Evolutionary conservation across 2,329 filamentous ascomycete species (phyloP).

Genomic region (Tolypocladium amazonense): DNA sequence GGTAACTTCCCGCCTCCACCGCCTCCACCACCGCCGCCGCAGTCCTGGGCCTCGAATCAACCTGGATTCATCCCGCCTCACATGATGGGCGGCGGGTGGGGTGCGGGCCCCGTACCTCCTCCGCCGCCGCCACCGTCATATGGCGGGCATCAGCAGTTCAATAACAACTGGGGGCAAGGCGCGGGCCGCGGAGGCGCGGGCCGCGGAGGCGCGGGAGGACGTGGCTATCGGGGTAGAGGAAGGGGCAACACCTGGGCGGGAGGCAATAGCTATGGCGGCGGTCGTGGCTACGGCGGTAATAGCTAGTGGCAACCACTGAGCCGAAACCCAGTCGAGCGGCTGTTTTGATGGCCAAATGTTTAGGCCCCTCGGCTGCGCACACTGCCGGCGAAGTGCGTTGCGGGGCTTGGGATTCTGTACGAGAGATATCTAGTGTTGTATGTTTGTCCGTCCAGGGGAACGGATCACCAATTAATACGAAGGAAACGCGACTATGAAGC

Average conservation of each 20-base stretch:
- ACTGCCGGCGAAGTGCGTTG: background rate
- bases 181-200: conserved; percentile 16
- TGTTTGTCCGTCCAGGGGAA: background rate
- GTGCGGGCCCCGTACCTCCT: background rate
- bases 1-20: conserved; percentile 30
- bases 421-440: background rate
- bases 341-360: background rate
- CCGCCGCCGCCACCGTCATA: conserved; percentile 9
- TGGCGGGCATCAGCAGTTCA: conserved; percentile 4
- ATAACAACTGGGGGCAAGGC: conserved; percentile 13
- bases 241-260: conserved; percentile 8
- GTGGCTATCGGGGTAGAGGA: conserved; percentile 17
- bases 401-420: background rate
- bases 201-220: conserved; percentile 16
- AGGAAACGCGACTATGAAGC: background rate
- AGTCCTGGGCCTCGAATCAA: conserved; percentile 17
- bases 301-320: background rate
- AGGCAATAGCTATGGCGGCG: conserved; percentile 1
- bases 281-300: background rate
- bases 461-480: background rate
- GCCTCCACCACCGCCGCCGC: conserved; percentile 17
- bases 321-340: background rate
- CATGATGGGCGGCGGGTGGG: conserved; percentile 16
- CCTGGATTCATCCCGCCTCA: conserved; percentile 12
- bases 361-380: background rate